These are phyloP conservation scores for Chytriomyces confervae DNA, from an alignment of 192 early-diverging fungal species.

Conservation along the genomic window DNA sequence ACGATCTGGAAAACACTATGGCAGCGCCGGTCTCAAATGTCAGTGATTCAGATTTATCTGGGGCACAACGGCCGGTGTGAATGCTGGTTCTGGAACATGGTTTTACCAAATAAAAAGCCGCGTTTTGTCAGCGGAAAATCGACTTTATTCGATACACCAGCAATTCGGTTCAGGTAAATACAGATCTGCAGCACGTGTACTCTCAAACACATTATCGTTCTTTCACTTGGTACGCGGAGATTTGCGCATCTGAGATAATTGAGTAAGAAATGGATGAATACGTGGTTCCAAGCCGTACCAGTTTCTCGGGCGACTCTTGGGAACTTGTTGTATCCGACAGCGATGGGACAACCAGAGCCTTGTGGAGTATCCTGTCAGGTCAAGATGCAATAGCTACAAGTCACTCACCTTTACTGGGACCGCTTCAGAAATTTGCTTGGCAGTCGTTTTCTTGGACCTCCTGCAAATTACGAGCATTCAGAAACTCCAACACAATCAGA, in stretches of 20 bases:
- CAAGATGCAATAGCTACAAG: not conserved
- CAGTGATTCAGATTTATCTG: too few relatives aligned
- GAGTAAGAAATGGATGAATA: not conserved
- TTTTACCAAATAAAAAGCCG: too few relatives aligned
- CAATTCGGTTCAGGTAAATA: too few relatives aligned
- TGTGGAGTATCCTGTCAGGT: not conserved
- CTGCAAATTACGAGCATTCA: not conserved
- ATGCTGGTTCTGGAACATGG: too few relatives aligned
- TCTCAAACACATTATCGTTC: too few relatives aligned
- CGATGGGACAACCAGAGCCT: conserved; percentile 7
- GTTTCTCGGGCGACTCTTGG: conserved; percentile 13
- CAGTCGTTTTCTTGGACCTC: not conserved
- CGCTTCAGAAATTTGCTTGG: not conserved
- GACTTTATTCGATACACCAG: too few relatives aligned
- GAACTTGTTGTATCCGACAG: conserved; percentile 12
- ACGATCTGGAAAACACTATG: too few relatives aligned
- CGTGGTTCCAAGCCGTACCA: not conserved
- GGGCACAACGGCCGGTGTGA: too few relatives aligned
- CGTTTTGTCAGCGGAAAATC: too few relatives aligned
- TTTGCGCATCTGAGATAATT: not conserved
- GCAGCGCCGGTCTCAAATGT: too few relatives aligned
- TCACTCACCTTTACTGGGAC: not conserved
- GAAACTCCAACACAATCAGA: not conserved
- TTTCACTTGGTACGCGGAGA: not conserved
- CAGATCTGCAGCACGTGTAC: too few relatives aligned